Evolutionary conservation across 2,329 filamentous ascomycete genomes (phyloP), one percentile per base, ranked within the genome.

Genomic region (Rasamsonia emersonii): DNA sequence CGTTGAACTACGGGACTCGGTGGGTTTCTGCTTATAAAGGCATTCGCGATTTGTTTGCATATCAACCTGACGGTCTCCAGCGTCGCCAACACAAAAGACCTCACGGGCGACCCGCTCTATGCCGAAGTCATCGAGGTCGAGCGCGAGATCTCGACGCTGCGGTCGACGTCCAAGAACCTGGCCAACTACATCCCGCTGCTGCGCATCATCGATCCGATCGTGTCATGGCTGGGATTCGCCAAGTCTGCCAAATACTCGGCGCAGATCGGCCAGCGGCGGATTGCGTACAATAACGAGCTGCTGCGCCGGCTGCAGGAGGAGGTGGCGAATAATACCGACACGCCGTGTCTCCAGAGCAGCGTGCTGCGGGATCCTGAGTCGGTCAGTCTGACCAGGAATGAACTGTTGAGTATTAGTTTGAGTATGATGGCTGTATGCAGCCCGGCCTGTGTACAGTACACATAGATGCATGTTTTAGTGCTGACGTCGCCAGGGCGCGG

Each of bases 131-230:
- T 34, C 15, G 28, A 38, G 14, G 38, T 43, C 4, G 40, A 43
- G 24, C 23, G 17, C 3, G 32, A 36, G 20, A 29, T 43, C n/a
- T 33, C 32, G 11, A 36, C 28, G 18, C 36, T 39, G 16, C 38
- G 38, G 10, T 35, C 32, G n/a, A 41, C 38, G 18, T 33, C 38
- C 6, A 34, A 32, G 13, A 39, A 41, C 23, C 21, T 38, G 14
- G 29, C 25, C 3, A 37, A 43, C 30, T 43, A 43, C 16, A 35
- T 43, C 18, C 40, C 40, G 3, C 20, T 43, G 6, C 26, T 41
- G 11, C 38, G 40, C 8, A 9, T 38, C 5, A 16, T 38, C 5
- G 36, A 38, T 9, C 32, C 36, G 4, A 10, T 38, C 6, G 16
- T 38, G 20, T 15, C 20, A 6, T n/a, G 17, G n/a, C 28, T 38